phyloP scores from a whole-genome alignment of 2,329 filamentous ascomycete species.

The Arthrobotrys iridis region DNA sequence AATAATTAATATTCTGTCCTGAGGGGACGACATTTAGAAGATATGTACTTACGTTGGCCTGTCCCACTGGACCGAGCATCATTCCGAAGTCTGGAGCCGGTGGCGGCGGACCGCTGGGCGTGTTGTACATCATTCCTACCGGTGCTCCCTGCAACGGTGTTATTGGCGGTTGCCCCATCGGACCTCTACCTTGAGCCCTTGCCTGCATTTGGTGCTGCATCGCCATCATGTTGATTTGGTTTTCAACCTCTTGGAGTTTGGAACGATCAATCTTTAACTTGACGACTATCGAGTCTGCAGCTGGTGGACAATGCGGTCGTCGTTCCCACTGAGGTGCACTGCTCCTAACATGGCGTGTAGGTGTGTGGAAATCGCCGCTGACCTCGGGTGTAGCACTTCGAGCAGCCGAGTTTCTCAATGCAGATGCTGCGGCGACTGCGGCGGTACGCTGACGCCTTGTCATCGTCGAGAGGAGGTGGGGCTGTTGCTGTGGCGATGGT shows the following conservation, averaged over 20 bases:
- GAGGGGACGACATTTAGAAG: neutral
- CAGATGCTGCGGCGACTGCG: constrained; percentile 73
- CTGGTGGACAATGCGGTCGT: constrained; percentile 55
- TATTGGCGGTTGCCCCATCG: constrained; percentile 18
- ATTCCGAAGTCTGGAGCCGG: constrained; percentile 38
- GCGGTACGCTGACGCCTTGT: constrained; percentile 57
- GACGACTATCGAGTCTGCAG: constrained; percentile 71
- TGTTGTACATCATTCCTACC: constrained; percentile 51
- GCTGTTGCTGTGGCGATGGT: constrained; percentile 56
- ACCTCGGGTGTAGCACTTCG: constrained; percentile 90
- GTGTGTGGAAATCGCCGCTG: constrained; percentile 34
- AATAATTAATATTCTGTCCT: constrained; percentile 13
- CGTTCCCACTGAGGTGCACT: constrained; percentile 41
- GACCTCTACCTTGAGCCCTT: constrained; percentile 13
- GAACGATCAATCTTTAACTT: constrained; percentile 78
- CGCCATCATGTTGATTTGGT: constrained; percentile 65
- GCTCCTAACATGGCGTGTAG: constrained; percentile 31
- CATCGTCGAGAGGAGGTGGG: constrained; percentile 56
- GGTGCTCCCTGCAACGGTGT: constrained; percentile 23
- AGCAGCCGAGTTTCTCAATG: constrained; percentile 69
- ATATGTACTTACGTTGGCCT: constrained; percentile 28
- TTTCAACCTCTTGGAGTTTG: constrained; percentile 74
- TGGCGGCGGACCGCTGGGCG: constrained; percentile 38
- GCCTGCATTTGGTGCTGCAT: constrained; percentile 29
- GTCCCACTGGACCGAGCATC: constrained; percentile 47